These are phyloP conservation scores for Penicillium fuscoglaucum DNA, from an alignment of 2,329 filamentous ascomycete genomes.

Conservation along the genomic window DNA sequence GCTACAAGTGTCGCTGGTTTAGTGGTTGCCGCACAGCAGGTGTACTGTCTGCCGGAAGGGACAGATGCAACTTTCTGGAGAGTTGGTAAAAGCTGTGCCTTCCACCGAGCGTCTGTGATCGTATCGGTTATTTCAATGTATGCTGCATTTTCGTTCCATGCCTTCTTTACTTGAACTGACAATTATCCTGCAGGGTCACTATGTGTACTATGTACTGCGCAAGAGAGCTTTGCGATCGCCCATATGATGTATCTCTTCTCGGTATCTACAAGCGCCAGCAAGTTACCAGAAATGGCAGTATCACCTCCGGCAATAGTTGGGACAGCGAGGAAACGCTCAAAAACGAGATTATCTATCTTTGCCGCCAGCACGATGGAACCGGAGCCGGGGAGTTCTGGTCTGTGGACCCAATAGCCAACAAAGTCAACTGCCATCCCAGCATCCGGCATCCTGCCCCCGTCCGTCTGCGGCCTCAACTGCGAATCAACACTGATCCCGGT, in stretches of 20 bases:
- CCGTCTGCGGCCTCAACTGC: slow-evolving; percentile 33
- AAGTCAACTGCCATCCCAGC: slow-evolving; percentile 30
- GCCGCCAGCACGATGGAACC: slow-evolving; percentile 37
- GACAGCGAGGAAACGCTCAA: slow-evolving; percentile 40
- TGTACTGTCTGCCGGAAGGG: slow-evolving; percentile 33
- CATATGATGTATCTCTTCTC: slow-evolving; percentile 41
- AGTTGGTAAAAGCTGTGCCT: slow-evolving; percentile 38
- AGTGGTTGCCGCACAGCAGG: slow-evolving; percentile 39
- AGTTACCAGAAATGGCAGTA: slow-evolving; percentile 29
- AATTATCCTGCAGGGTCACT: slow-evolving; percentile 28
- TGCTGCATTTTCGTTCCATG: slow-evolving; percentile 8
- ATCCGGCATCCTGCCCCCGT: slow-evolving; percentile 35
- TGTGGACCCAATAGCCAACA: slow-evolving; percentile 27
- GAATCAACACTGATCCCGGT: slow-evolving; percentile 31
- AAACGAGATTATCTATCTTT: slow-evolving; percentile 41
- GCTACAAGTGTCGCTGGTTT: slow-evolving; percentile 40
- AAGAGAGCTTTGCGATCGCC: slow-evolving; percentile 39
- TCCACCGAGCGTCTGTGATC: slow-evolving; percentile 38
- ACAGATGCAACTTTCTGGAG: slow-evolving; percentile 35
- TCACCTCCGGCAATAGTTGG: slow-evolving; percentile 37
- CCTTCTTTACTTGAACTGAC: not conserved
- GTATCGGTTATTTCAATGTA: slow-evolving; percentile 40
- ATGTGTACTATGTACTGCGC: slow-evolving; percentile 42
- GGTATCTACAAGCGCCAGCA: slow-evolving; percentile 34
- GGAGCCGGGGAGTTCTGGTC: slow-evolving; percentile 28